Conservation (phyloP, 495 filamentous ascomycete genomes). For the Chlorociboria aeruginascens region DNA sequence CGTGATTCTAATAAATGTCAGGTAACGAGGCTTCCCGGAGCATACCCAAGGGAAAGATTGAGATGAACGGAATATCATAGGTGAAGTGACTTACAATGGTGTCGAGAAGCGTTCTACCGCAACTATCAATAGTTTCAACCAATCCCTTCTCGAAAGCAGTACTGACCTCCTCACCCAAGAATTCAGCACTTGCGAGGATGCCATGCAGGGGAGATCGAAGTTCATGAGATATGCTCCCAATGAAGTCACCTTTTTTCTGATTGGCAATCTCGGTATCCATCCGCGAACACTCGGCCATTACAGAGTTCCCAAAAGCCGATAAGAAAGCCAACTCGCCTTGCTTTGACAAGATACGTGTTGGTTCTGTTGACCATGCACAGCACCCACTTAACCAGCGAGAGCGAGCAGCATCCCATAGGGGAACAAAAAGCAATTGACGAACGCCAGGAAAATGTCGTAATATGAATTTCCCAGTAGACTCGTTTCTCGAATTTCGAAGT, state of each 20-base stretch:
- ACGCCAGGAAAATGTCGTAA: constrained; percentile 33
- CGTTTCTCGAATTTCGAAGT: constrained; percentile 3
- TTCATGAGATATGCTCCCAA: constrained; percentile 28
- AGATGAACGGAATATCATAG: neutral
- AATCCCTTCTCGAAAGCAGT: constrained; percentile 8
- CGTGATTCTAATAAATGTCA: constrained; percentile 38
- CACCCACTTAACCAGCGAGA: constrained; percentile 58
- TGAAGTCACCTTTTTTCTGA: constrained; percentile 30
- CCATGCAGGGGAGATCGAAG: constrained; percentile 28
- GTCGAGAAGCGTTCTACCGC: constrained; percentile 64
- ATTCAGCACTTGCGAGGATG: constrained; percentile 26
- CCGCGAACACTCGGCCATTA: constrained; percentile 47
- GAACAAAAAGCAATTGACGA: constrained; percentile 43
- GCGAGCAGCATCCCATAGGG: constrained; percentile 56
- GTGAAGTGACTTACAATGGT: constrained; percentile 36
- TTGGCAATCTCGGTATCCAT: constrained; percentile 33
- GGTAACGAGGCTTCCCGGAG: neutral
- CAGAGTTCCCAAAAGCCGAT: constrained; percentile 43
- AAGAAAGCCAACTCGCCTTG: constrained; percentile 32
- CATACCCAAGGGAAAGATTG: too few species aligned
- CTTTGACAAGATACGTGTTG: constrained; percentile 31
- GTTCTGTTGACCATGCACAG: constrained; percentile 47
- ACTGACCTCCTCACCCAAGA: constrained; percentile 19
- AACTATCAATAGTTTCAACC: constrained; percentile 56
- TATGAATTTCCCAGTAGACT: constrained; percentile 14